A percentile compares a stretch with the other conserved stretches of the same genome.
These are phyloP conservation scores for Zalerion maritima DNA, from an alignment of 495 filamentous ascomycete species.

Conservation along the genomic window DNA sequence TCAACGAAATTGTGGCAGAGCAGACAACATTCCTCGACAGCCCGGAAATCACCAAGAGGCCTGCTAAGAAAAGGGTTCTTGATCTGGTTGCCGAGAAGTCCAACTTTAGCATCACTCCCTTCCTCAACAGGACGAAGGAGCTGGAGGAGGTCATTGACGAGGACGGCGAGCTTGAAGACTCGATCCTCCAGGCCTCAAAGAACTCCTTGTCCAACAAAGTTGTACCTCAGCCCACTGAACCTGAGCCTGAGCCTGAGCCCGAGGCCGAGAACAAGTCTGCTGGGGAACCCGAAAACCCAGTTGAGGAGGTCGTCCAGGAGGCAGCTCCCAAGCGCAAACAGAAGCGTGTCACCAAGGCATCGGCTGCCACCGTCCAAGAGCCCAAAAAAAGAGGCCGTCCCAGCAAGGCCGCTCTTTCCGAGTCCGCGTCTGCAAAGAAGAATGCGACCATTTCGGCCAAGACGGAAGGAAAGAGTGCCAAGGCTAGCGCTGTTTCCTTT, in stretches of 20 bases:
- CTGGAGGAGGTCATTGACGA: slow-evolving; percentile 15
- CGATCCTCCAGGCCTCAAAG: slow-evolving; percentile 9
- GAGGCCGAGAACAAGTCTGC: slow-evolving; percentile 5
- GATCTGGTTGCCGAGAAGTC: slow-evolving; percentile 66
- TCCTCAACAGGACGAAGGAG: slow-evolving; percentile 63
- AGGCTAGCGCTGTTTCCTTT: slow-evolving; percentile 7
- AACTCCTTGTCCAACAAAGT: neutral
- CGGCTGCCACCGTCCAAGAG: slow-evolving; percentile 10
- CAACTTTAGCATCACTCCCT: slow-evolving; percentile 82
- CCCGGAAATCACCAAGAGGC: slow-evolving; percentile 17
- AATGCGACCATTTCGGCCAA: slow-evolving; percentile 18
- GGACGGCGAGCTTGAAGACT: slow-evolving; percentile 11
- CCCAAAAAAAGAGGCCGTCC: slow-evolving; percentile 27
- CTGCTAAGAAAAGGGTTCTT: slow-evolving; percentile 35
- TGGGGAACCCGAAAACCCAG: neutral
- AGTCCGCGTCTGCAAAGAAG: slow-evolving; percentile 26
- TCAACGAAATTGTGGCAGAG: slow-evolving; percentile 17
- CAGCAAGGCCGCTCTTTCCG: slow-evolving; percentile 19
- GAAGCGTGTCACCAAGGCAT: too few relatives aligned
- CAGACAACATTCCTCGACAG: slow-evolving; percentile 20
- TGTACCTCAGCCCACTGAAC: neutral
- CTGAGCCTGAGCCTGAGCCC: slow-evolving; percentile 10
- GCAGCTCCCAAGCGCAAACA: too few relatives aligned
- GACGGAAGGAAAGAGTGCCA: slow-evolving; percentile 15
- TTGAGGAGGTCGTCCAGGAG: slow-evolving; percentile 6